Percentiles rank a stretch among this genome's conserved stretches.
These are phyloP conservation scores for Lonicera japonica DNA, from an alignment of 129 eudicot species.

Conservation along the genomic window DNA sequence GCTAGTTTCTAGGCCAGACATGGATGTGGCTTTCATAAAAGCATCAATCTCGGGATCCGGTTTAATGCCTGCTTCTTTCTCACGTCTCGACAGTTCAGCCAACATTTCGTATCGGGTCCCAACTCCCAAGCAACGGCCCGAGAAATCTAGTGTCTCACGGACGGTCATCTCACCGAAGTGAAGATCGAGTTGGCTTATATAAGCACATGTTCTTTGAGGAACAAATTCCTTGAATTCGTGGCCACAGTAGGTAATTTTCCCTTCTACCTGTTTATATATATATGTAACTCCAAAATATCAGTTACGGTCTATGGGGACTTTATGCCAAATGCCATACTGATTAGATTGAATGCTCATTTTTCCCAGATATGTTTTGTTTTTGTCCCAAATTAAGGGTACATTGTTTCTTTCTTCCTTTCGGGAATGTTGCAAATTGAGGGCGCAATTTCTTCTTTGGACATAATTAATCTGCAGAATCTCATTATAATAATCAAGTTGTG, in stretches of 20 bases:
- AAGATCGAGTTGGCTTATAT: constrained; percentile 38
- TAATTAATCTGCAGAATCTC: too few relatives aligned
- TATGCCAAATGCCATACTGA: background rate
- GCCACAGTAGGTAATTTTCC: constrained; percentile 34
- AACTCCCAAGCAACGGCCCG: constrained; percentile 33
- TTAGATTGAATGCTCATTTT: too few relatives aligned
- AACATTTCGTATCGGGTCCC: constrained; percentile 32
- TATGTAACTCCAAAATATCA: too few relatives aligned
- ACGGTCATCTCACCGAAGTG: constrained; percentile 40
- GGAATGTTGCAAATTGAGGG: too few relatives aligned
- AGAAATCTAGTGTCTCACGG: constrained; percentile 35
- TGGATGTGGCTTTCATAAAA: constrained; percentile 39
- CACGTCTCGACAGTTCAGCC: constrained; percentile 29
- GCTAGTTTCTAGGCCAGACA: constrained; percentile 28
- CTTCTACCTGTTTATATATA: constrained; percentile 17
- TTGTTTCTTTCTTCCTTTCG: too few relatives aligned
- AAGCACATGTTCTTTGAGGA: constrained; percentile 38
- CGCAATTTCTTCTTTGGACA: too few relatives aligned
- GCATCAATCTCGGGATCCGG: constrained; percentile 44
- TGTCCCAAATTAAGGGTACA: background rate
- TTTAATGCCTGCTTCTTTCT: constrained; percentile 31
- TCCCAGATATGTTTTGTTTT: too few relatives aligned
- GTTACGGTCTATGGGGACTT: too few relatives aligned
- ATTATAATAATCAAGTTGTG: too few relatives aligned
- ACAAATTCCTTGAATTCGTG: constrained; percentile 31